Base-by-base conservation (phyloP, 2,329 filamentous ascomycete genomes). In the Colletotrichum limetticola region DNA sequence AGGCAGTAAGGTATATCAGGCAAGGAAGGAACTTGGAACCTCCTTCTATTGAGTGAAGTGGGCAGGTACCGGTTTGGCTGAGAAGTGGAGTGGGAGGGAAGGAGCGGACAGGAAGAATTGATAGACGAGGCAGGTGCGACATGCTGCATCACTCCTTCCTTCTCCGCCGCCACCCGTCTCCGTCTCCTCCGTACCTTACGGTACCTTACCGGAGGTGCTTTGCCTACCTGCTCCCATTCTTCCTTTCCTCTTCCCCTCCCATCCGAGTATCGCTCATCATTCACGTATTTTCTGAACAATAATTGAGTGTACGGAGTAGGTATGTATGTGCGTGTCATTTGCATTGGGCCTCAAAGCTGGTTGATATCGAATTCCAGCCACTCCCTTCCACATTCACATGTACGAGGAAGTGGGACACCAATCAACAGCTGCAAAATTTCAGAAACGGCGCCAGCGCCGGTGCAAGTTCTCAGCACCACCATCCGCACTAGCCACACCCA, bases 401-500 rank as follows among this genome's bases (percentile, higher is more conserved):
- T 42, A 42, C 37, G 16, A 42, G 37, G 16, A 42, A 42, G 7
- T 42, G 22, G 24, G 28, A 24, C 14, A 24, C 35, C 59, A 64
- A 61, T 52, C 28, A 61, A 61, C 56, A 61, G 59, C 56, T 32
- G 64, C 56, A 32, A 72, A 72, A 61, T 61, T 60, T 57, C 60
- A 70, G 46, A 49, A 72, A 62, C 42, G 32, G 60, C 55, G 66
- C 61, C 66, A 56, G 42, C 19, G 42, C 42, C 42, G 42, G 42
- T 49, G 42, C 42, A 49, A 49, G 42, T 8, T 49, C 42, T 49
- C n/a, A 49, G 42, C 19, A 49, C 42, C 42, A 49, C 3, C 19
- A 49, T 22, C 19, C 16, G 42, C 68, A 61, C 49, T 56, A 71
- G 70, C 70, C 69, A 72, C 65, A 72, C 22, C 70, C 69, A 72